Base-by-base conservation (phyloP, 176 grass and related monocot genomes). In the Oryza punctata region DNA sequence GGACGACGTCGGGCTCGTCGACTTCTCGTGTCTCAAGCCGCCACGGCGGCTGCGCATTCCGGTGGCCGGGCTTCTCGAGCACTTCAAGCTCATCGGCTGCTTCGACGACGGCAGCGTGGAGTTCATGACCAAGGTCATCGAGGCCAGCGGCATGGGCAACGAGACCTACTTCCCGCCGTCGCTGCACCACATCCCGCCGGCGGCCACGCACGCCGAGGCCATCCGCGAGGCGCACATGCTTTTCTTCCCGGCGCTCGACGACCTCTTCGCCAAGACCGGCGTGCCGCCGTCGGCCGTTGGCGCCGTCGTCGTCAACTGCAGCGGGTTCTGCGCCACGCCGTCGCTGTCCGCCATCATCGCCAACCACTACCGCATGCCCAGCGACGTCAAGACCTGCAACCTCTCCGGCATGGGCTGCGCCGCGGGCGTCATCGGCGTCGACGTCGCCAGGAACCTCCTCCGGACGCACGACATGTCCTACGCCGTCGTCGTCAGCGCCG, bases 381-480 rank as follows among this genome's bases (percentile, higher is more conserved):
- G 21, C 74, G 90, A 92, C 76, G 78, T 97, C 67, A 88, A 61
- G 79, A 50, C 81, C 7, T 73, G 87, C 86, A 92, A 75, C 81
- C 87, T 97, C 37, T 92, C 92, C 14, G 95, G 95, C 65, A 97
- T 94, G 95, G 92, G 95, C 9, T 94, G 92, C 88, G 81, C 85
- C 41, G 94, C 91, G 0, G 88, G 91, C 12, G 72, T 71, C 79
- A 72, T 87, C 21, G 83, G 82, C 35, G 26, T 97, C 10, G 94
- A 94, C 65, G 77, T 92, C 38, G 93, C 89, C 4, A 52, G 63
- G 16, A 47, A 12, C 60, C 30, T 87, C 14, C 76, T 94, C 33
- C 7, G 44, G 28, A 15, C 73, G 49, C 72, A 86, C 68, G 75
- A 75, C 25, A 10, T 64, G 10, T 29, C 26, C 3, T 77, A 92